These are phyloP conservation scores for Microsporum audouinii DNA, from an alignment of 2,329 filamentous ascomycete species.

Conservation along the genomic window DNA sequence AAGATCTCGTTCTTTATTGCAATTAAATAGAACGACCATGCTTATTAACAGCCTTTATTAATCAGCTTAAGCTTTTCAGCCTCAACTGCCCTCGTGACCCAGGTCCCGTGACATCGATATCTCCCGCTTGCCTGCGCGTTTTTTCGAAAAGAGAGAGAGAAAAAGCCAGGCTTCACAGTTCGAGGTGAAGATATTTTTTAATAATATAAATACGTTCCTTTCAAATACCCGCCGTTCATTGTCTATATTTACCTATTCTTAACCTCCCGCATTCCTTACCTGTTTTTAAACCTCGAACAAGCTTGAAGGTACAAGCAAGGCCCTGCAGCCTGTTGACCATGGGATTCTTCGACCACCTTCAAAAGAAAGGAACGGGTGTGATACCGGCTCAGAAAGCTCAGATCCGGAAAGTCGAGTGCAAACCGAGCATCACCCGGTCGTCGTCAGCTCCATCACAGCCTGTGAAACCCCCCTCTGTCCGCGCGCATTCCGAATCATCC, in stretches of 20 bases:
- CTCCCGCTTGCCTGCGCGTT: neutral
- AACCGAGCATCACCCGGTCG: conserved; percentile 21
- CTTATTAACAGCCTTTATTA: neutral
- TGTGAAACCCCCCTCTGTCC: conserved; percentile 12
- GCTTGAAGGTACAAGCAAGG: neutral
- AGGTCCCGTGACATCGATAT: neutral
- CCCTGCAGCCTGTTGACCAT: conserved; percentile 16
- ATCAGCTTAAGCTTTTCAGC: conserved; percentile 1
- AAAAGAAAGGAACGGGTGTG: conserved; percentile 33
- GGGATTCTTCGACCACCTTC: conserved; percentile 37
- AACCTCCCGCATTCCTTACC: neutral
- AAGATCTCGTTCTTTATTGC: too few species aligned
- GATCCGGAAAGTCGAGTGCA: conserved; percentile 33
- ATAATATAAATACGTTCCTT: neutral
- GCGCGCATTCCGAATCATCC: conserved; percentile 6
- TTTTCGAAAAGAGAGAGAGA: neutral
- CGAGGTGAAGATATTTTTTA: neutral
- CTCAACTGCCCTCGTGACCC: neutral
- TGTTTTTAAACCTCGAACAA: neutral
- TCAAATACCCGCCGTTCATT: neutral
- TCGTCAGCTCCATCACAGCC: conserved; percentile 19
- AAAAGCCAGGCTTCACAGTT: neutral
- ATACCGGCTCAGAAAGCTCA: conserved; percentile 33
- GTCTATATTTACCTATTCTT: neutral
- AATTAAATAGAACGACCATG: neutral